Evolutionary conservation across 2,329 filamentous ascomycete genomes (phyloP).

Genomic region (Alternaria atra): DNA sequence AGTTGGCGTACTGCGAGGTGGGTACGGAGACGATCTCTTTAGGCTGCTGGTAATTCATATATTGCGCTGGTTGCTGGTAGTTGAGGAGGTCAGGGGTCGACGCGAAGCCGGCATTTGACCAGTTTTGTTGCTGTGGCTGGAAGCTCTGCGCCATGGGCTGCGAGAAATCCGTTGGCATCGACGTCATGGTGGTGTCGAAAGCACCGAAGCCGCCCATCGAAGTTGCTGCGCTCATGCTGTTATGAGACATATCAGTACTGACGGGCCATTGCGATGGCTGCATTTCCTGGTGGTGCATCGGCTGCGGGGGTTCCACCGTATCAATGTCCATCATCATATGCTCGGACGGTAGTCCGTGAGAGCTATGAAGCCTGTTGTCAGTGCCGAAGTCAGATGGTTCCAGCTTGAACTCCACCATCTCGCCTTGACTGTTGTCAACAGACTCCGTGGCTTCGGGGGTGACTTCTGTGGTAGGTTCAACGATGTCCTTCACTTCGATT

Average conservation of each 20-base stretch:
- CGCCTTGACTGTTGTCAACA: constrained; percentile 38
- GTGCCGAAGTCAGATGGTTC: constrained; percentile 43
- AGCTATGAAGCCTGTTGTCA: constrained; percentile 41
- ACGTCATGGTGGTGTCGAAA: constrained; percentile 42
- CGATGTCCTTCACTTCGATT: constrained; percentile 41
- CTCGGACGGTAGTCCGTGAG: constrained; percentile 42
- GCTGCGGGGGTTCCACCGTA: constrained; percentile 42
- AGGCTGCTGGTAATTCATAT: constrained; percentile 43
- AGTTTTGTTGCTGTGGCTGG: constrained; percentile 39
- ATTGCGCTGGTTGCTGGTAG: constrained; percentile 43
- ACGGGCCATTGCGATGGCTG: constrained; percentile 48
- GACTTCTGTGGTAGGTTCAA: constrained; percentile 35
- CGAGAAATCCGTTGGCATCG: constrained; percentile 43
- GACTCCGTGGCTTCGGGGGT: constrained; percentile 37
- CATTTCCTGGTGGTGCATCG: constrained; percentile 41
- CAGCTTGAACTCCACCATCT: constrained; percentile 48
- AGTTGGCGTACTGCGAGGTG: constrained; percentile 47
- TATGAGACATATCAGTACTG: constrained; percentile 44
- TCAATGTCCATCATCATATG: constrained; percentile 49
- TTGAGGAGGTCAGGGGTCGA: constrained; percentile 46
- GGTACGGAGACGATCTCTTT: constrained; percentile 46
- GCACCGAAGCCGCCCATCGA: constrained; percentile 42
- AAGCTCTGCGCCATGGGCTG: constrained; percentile 45
- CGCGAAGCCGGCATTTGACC: constrained; percentile 48
- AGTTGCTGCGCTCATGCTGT: constrained; percentile 36